phyloP scores from a whole-genome alignment of 2,329 filamentous ascomycete species.

The Aspergillus sclerotialis region DNA sequence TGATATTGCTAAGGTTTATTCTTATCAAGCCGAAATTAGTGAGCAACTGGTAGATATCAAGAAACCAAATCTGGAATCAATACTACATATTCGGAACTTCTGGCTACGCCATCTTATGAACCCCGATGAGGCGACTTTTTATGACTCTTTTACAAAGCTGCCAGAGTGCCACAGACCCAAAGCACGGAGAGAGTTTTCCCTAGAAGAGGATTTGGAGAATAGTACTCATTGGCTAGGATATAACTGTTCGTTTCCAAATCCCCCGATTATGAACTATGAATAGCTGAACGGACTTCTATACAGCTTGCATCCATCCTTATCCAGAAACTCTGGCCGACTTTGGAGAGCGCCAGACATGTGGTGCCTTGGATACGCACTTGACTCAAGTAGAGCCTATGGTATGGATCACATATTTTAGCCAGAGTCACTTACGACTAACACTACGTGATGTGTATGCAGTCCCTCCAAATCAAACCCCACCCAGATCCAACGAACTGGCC shows the following conservation, averaged over 20 bases:
- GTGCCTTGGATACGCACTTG: constrained; percentile 20
- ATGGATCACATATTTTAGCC: constrained; percentile 2
- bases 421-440: constrained; percentile 3
- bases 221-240: constrained; percentile 25
- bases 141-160: constrained; percentile 15
- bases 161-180: constrained; percentile 12
- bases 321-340: constrained; percentile 15
- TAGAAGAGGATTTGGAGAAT: constrained; percentile 5
- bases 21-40: constrained; percentile 4
- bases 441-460: constrained; percentile 11
- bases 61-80: constrained; percentile 19
- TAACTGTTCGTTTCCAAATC: constrained; percentile 25
- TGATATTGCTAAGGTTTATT: constrained; percentile 24
- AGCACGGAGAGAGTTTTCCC: constrained; percentile 8
- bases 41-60: constrained; percentile 11
- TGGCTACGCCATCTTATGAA: constrained; percentile 35
- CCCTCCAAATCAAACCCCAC: constrained; percentile 14
- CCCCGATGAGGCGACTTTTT: constrained; percentile 18
- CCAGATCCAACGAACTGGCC: constrained; percentile 21
- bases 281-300: neutral
- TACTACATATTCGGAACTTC: constrained; percentile 37
- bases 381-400: constrained; percentile 19
- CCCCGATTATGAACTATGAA: too few relatives aligned
- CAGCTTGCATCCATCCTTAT: constrained; percentile 32
- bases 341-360: constrained; percentile 28